Evolutionary conservation across 1,139 yeast species (phyloP).

Genomic region (Geotrichum histeridarum): DNA sequence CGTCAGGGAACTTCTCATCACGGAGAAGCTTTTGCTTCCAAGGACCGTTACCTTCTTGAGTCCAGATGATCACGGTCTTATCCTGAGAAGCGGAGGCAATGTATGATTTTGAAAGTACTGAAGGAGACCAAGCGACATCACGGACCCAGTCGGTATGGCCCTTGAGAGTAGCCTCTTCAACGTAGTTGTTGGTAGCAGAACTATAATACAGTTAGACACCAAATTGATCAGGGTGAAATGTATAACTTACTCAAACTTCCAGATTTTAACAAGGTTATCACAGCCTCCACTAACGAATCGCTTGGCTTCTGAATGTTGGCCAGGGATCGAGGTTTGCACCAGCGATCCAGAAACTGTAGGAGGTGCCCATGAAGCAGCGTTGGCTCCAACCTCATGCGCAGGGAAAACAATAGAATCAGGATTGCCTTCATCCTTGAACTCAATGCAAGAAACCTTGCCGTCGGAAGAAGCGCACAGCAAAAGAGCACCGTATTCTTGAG

Average conservation of each 20-base stretch:
- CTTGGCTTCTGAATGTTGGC: conserved; percentile 39
- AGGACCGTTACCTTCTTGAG: conserved; percentile 61
- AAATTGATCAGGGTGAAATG: not conserved
- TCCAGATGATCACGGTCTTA: conserved; percentile 91
- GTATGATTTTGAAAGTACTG: conserved; percentile 76
- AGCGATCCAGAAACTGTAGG: conserved; percentile 40
- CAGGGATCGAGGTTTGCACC: conserved; percentile 28
- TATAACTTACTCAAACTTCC: conserved; percentile 54
- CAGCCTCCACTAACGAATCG: conserved; percentile 93
- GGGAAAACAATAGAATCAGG: conserved; percentile 58
- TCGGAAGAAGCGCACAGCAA: conserved; percentile 89
- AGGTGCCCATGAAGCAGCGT: conserved; percentile 96
- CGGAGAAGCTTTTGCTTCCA: conserved; percentile 76
- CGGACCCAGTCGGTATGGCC: conserved; percentile 98
- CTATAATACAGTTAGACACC: conserved; percentile 7
- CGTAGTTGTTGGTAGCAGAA: conserved; percentile 51
- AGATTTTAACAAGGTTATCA: conserved; percentile 86
- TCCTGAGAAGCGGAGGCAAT: conserved; percentile 99
- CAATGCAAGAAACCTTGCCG: conserved; percentile 85
- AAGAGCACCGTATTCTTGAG: conserved; percentile 92
- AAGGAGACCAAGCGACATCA: conserved; percentile 97
- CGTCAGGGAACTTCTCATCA: conserved; percentile 86
- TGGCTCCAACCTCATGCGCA: conserved; percentile 92
- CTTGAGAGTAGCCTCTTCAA: conserved; percentile 68
- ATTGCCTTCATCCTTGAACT: conserved; percentile 86